Conservation (phyloP, 2,329 filamentous ascomycete species). For the Drechslerella dactyloides region DNA sequence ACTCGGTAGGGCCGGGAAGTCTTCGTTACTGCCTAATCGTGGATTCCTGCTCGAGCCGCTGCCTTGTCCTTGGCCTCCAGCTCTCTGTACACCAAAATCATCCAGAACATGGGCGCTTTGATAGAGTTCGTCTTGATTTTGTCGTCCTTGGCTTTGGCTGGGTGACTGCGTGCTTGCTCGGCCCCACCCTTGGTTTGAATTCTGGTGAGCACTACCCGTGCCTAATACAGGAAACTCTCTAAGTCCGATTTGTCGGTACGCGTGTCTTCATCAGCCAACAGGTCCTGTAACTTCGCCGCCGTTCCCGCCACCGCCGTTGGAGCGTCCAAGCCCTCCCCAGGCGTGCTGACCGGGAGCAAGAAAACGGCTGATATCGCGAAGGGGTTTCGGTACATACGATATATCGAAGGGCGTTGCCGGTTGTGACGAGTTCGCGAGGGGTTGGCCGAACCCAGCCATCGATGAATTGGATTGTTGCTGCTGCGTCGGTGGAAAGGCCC, state of each 20-base stretch:
- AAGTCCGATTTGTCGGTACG: slow-evolving; percentile 32
- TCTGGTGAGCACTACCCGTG: slow-evolving; percentile 49
- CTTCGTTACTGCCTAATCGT: slow-evolving; percentile 35
- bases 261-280: slow-evolving; percentile 26
- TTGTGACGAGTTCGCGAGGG: slow-evolving; percentile 40
- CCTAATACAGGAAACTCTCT: slow-evolving; percentile 50
- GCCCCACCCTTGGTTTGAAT: slow-evolving; percentile 49
- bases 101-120: slow-evolving; percentile 38
- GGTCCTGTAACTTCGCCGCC: neutral
- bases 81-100: slow-evolving; percentile 42
- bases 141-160: slow-evolving; percentile 40
- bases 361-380: neutral
- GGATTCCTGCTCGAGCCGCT: slow-evolving; percentile 36
- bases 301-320: neutral
- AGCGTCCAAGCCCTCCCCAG: neutral
- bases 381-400: slow-evolving; percentile 42
- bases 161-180: slow-evolving; percentile 44
- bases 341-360: neutral
- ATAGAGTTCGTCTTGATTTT: slow-evolving; percentile 42
- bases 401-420: slow-evolving; percentile 49
- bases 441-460: slow-evolving; percentile 38
- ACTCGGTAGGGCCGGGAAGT: slow-evolving; percentile 41
- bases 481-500: slow-evolving; percentile 42
- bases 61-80: slow-evolving; percentile 35
- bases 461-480: slow-evolving; percentile 39